Evolutionary conservation across 371 early-diverging fungal genomes (phyloP), one percentile per base, ranked within the genome.

Genomic region (Actinomucor elegans): DNA sequence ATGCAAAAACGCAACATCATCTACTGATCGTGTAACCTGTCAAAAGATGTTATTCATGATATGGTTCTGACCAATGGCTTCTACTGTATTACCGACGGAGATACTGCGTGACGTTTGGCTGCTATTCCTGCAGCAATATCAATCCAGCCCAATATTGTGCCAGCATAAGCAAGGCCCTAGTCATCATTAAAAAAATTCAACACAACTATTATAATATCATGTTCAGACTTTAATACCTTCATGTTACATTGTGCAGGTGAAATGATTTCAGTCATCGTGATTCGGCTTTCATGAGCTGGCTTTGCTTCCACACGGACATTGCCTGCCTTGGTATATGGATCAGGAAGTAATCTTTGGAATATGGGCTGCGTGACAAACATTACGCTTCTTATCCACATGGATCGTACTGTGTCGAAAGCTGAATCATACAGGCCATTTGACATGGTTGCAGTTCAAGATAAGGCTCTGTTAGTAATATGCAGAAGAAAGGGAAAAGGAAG

Each of bases 51-150:
- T 12, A 20, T 2, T 55, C 2, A n/a, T 17, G 4, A 27, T 21
- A 11, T 4, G 23, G 14, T 23, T 21, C 12, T n/a, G 10, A 18
- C 10, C 18, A 38, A 14, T 4, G 0, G 20, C 15, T 35, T 6
- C 23, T 11, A 4, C 21, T 24, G 6, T 38, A 34, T 61, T 73
- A 80, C 79, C 38, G 80, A 78, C 12, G 84, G 81, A 28, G 75
- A 64, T 18, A 70, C 70, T 8, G 83, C 80, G 59, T 89, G 88
- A 26, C 81, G 75, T 57, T 85, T 83, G 21, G 89, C 87, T 3
- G 87, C 79, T 26, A 84, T 80, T 49, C 89, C 86, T 21, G 89
- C 90, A 17, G 83, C 84, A 40, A 87, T 72, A 75, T 89, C 89
- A 21, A 88, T 86, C 89, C 88, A 88, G 14, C 83, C 72, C 8